These are phyloP conservation scores for Amanita thiersii DNA, from an alignment of 768 basidiomycete genomes.

Conservation along the genomic window DNA sequence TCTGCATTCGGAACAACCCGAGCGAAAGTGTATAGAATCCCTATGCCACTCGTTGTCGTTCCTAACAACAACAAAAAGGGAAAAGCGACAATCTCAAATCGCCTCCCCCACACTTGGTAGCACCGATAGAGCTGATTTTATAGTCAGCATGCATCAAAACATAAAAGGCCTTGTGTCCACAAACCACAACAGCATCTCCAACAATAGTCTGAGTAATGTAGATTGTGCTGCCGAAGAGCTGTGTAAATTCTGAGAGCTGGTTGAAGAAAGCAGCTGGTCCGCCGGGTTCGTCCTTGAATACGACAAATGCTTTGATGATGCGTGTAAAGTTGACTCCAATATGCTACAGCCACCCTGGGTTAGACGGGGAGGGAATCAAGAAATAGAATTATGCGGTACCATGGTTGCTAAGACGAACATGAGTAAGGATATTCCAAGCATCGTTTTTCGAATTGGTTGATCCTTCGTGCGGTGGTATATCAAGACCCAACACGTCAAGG, in stretches of 20 bases:
- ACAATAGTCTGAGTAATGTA: conserved; percentile 28
- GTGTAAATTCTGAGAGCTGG: conserved; percentile 24
- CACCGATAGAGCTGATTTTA: conserved; percentile 21
- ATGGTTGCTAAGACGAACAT: conserved; percentile 25
- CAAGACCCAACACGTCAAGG: conserved; percentile 22
- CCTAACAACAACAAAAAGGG: conserved; percentile 21
- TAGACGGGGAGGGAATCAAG: no score
- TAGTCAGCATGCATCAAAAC: background rate
- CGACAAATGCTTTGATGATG: conserved; percentile 25
- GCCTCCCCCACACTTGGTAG: conserved; percentile 24
- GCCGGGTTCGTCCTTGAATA: conserved; percentile 12
- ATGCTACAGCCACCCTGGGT: no score
- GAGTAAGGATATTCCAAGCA: conserved; percentile 22
- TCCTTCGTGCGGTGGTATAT: conserved; percentile 16
- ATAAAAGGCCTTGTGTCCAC: background rate
- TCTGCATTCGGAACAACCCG: conserved; percentile 17
- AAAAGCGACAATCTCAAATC: conserved; percentile 16
- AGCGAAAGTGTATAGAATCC: conserved; percentile 23
- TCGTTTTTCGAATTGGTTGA: conserved; percentile 19
- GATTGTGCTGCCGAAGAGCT: conserved; percentile 27
- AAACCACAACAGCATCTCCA: conserved; percentile 27
- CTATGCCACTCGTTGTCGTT: conserved; percentile 20
- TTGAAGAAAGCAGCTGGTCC: conserved; percentile 25
- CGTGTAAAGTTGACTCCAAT: conserved; percentile 26
- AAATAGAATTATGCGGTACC: conserved; percentile 16